Conservation (phyloP, 2,329 filamentous ascomycete species). For the Phyllosticta citrichinensis region DNA sequence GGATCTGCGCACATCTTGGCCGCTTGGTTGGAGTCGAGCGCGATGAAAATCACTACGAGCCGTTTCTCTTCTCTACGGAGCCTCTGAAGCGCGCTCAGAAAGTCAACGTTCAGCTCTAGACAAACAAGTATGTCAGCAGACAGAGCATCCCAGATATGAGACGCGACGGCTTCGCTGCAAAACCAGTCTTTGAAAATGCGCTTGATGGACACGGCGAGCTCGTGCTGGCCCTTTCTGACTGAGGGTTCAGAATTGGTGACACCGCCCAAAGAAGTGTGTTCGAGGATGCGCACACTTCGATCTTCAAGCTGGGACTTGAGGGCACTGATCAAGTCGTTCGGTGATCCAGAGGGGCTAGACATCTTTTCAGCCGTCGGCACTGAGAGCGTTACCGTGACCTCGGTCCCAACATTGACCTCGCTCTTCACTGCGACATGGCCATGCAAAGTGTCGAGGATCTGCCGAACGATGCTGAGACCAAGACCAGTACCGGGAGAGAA, state of each 20-base stretch:
- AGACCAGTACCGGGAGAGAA: conserved; percentile 13
- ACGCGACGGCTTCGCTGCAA: not conserved
- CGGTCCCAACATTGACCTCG: conserved; percentile 9
- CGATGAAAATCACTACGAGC: conserved; percentile 23
- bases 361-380: not conserved
- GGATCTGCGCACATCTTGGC: conserved; percentile 23
- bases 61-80: not conserved
- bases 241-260: not conserved
- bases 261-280: conserved; percentile 5
- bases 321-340: not conserved
- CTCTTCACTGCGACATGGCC: conserved; percentile 12
- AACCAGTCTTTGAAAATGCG: conserved; percentile 15
- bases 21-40: conserved; percentile 24
- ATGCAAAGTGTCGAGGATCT: conserved; percentile 9
- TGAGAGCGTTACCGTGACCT: conserved; percentile 8
- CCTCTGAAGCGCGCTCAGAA: conserved; percentile 16
- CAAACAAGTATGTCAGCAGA: conserved; percentile 23
- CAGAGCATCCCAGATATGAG: not conserved
- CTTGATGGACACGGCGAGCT: conserved; percentile 15
- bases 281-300: conserved; percentile 18
- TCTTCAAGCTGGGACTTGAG: not conserved
- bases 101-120: conserved; percentile 23
- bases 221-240: not conserved
- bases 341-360: not conserved
- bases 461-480: conserved; percentile 12